Conservation (phyloP, 345 rosid species). For the Eucalyptus cloeziana region DNA sequence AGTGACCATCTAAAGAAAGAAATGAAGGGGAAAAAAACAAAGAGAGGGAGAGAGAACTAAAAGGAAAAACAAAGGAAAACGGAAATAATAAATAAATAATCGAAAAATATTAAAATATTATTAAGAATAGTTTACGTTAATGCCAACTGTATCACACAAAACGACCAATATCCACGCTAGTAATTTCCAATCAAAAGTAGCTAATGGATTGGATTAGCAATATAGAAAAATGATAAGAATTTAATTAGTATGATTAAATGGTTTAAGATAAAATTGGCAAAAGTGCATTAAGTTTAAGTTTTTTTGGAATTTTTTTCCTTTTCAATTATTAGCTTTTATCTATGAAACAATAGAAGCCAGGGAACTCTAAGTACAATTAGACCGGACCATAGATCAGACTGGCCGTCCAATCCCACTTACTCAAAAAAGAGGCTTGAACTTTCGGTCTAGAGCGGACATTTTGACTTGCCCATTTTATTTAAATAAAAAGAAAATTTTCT, state of each 20-base stretch:
- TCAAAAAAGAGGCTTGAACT: neutral
- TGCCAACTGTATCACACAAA: fast-evolving
- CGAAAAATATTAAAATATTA: fast-evolving
- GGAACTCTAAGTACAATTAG: neutral
- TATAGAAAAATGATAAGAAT: fast-evolving
- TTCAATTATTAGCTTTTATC: neutral
- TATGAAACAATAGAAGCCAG: neutral
- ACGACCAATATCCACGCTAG: fast-evolving
- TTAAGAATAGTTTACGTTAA: fast-evolving
- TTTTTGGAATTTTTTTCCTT: neutral
- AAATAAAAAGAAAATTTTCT: neutral
- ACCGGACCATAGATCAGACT: neutral
- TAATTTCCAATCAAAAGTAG: fast-evolving
- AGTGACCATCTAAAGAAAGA: no score
- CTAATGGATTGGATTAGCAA: fast-evolving
- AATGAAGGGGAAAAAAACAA: no score
- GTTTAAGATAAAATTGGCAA: no score
- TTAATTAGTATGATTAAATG: no score
- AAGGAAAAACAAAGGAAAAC: fast-evolving
- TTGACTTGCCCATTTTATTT: neutral
- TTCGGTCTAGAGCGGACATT: neutral
- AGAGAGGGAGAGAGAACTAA: no score
- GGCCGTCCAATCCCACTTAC: neutral
- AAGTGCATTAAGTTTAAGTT: fast-evolving
- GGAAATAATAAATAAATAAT: no score